These are phyloP conservation scores for Anisodus tanguticus DNA, from an alignment of 257 asterid species.

Conservation along the genomic window DNA sequence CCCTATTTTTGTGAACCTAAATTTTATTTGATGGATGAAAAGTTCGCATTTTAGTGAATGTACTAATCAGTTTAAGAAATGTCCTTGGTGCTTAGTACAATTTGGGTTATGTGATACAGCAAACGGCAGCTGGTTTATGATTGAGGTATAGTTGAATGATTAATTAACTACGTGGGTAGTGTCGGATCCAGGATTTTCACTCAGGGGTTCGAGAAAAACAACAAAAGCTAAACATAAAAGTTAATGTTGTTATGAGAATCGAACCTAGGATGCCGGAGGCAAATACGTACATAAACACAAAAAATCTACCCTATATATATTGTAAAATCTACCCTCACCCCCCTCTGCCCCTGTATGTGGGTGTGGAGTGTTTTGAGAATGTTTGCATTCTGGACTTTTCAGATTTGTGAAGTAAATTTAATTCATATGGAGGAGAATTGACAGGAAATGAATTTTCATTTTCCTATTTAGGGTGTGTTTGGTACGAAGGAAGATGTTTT, in stretches of 20 bases:
- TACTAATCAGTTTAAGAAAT: neutral
- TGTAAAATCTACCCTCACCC: no score
- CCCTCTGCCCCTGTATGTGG: neutral
- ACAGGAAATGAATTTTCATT: neutral
- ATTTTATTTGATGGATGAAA: neutral
- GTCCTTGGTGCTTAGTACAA: neutral
- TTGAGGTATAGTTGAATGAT: constrained; percentile 21
- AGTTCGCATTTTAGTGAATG: constrained; percentile 19
- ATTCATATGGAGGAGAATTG: neutral
- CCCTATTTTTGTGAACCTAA: neutral
- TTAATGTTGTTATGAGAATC: no score
- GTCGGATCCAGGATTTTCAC: no score
- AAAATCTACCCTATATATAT: no score
- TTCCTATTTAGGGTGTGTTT: neutral
- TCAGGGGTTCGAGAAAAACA: no score
- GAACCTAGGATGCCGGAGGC: no score
- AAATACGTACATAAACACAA: no score
- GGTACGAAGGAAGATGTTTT: no score
- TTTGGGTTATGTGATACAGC: neutral
- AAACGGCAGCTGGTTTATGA: neutral
- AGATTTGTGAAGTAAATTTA: constrained; percentile 23
- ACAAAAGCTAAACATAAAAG: no score
- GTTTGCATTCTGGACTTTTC: neutral
- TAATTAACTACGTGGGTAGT: neutral
- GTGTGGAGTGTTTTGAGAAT: neutral